Evolutionary conservation across 345 rosid species (phyloP).

Genomic region (Eucalyptus pumila): DNA sequence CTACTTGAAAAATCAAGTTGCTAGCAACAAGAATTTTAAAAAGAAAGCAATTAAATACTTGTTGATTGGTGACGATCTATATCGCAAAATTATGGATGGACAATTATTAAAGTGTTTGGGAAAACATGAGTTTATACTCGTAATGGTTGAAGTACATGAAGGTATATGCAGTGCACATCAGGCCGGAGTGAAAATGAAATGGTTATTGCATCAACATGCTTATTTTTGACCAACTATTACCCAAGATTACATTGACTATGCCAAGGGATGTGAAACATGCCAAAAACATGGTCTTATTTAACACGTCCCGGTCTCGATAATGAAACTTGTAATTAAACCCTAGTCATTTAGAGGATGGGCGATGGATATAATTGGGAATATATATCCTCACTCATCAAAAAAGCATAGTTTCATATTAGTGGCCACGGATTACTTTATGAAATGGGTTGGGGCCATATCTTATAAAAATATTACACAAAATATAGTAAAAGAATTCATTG

Average conservation of each 20-base stretch:
- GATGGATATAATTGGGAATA: background rate
- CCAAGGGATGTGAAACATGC: background rate
- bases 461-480: background rate
- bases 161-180: too few relatives aligned
- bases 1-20: too few relatives aligned
- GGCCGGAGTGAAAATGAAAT: too few relatives aligned
- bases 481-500: background rate
- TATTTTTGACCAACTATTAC: background rate
- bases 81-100: too few relatives aligned
- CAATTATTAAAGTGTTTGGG: too few relatives aligned
- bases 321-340: background rate
- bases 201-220: too few relatives aligned
- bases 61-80: too few relatives aligned
- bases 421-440: background rate
- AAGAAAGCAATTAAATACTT: too few relatives aligned
- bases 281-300: background rate
- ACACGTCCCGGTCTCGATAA: background rate
- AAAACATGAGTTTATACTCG: too few relatives aligned
- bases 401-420: background rate
- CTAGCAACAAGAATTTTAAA: too few relatives aligned
- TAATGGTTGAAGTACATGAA: too few relatives aligned
- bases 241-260: background rate
- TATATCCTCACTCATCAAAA: background rate
- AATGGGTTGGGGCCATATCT: background rate
- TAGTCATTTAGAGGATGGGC: background rate